Evolutionary conservation across 441 rosid species (phyloP).

Genomic region (Omphalea diandra): DNA sequence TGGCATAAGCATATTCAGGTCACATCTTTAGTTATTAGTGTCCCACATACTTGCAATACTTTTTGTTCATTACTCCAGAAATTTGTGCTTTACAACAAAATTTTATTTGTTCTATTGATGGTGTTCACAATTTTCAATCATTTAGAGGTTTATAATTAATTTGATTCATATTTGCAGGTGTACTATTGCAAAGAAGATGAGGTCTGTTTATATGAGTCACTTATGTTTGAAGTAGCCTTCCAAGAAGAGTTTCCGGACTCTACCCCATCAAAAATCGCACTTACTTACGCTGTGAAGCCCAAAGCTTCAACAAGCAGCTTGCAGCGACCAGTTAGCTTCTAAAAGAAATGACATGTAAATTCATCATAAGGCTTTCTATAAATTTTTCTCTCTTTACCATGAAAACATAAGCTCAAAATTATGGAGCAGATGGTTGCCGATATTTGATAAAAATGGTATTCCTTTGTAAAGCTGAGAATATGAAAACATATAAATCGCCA

Average conservation of each 20-base stretch:
- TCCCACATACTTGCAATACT: too few species aligned
- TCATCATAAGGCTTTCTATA: conserved; percentile 11
- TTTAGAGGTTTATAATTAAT: background rate
- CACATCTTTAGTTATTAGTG: too few species aligned
- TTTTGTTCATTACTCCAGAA: background rate
- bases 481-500: too few species aligned
- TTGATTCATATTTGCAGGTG: conserved; percentile 40
- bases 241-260: conserved; percentile 32
- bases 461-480: too few species aligned
- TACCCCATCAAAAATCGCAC: conserved; percentile 31
- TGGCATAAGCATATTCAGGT: too few species aligned
- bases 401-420: background rate
- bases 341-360: conserved; percentile 18
- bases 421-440: background rate
- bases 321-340: conserved; percentile 42
- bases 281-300: conserved; percentile 59
- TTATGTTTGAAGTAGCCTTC: conserved; percentile 77
- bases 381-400: background rate
- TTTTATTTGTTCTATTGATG: background rate
- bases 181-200: conserved; percentile 96
- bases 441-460: too few species aligned
- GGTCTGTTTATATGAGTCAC: conserved; percentile 86
- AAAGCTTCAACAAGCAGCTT: conserved; percentile 50
- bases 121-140: background rate
- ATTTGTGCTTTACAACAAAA: background rate